Evolutionary conservation across 306 rosid genomes (phyloP).

Genomic region (apple (Malus domestica)): DNA sequence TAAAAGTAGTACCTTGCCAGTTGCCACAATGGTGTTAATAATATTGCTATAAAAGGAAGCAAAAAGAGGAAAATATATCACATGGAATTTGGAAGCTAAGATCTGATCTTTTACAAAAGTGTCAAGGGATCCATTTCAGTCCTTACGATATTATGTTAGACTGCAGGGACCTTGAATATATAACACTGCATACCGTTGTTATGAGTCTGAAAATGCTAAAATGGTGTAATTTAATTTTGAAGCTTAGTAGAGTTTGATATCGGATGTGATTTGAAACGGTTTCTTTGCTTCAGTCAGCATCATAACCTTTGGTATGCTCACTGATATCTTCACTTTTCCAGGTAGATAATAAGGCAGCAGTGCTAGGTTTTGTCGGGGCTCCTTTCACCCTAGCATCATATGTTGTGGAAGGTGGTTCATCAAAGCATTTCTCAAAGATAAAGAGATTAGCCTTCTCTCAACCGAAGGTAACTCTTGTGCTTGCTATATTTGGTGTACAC

Average conservation of each 20-base stretch:
- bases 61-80: neutral
- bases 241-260: neutral
- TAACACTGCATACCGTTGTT: neutral
- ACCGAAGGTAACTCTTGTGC: slow-evolving; percentile 28
- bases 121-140: neutral
- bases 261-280: neutral
- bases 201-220: neutral
- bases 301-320: slow-evolving; percentile 1
- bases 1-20: neutral
- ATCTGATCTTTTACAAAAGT: neutral
- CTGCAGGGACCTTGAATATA: neutral
- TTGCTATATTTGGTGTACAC: neutral
- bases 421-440: slow-evolving; percentile 86
- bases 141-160: neutral
- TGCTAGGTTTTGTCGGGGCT: slow-evolving; percentile 95
- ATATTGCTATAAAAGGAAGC: neutral
- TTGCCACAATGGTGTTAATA: neutral
- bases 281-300: slow-evolving; percentile 8
- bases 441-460: slow-evolving; percentile 84
- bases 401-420: slow-evolving; percentile 98
- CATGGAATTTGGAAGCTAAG: neutral
- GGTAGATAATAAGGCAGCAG: slow-evolving; percentile 88
- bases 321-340: slow-evolving; percentile 26
- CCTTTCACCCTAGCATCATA: slow-evolving; percentile 95
- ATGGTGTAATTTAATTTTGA: neutral